Base-by-base conservation (phyloP, 1,139 yeast species). In the Hansenula lynferdii region DNA sequence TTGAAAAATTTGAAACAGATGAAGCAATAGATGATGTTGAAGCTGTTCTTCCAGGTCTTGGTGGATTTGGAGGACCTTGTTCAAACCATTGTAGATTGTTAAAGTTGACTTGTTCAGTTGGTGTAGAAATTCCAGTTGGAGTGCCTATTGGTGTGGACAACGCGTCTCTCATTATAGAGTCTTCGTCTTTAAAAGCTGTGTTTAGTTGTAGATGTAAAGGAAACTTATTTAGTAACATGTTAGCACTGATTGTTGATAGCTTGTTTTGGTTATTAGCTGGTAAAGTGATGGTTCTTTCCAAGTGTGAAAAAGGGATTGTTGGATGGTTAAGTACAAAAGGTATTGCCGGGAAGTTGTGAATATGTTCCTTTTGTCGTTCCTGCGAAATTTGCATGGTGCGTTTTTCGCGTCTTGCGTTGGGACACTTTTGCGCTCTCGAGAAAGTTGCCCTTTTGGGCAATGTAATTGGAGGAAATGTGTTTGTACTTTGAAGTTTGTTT, bases 21-120 rank as follows among this genome's bases (percentile, higher is more conserved):
- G 46, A 39, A 8, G 57, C 56, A 12, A 53, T 53, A 8, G 48
- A 42, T 3, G 54, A 46, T 10, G 52, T 54, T 2, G 53, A 48
- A 5, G 47, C 48, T 1, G 56, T 51, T 48, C 57, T 48, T 8
- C 48, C 52, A 32, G 42, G 51, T 20, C 44, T 41, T 19, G 55
- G 54, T 6, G 50, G 43, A 26, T 46, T 49, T 21, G 49, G 42
- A 10, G 26, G 27, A 10, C 33, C 35, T 31, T 38, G 40, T 50
- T 47, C 39, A 27, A 43, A 28, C 33, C 42, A 17, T 31, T 36
- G 26, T 28, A 40, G 9, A 47, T 25, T 21, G 41, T 33, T 17
- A 6, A 20, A 18, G 14, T 23, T 32, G n/a, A 25, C 28, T 24
- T 48, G 51, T 8, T 51, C 56, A 0, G 51, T 47, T 9, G 56